phyloP scores from a whole-genome alignment of 768 basidiomycete species.

The Pulveroboletus frians region DNA sequence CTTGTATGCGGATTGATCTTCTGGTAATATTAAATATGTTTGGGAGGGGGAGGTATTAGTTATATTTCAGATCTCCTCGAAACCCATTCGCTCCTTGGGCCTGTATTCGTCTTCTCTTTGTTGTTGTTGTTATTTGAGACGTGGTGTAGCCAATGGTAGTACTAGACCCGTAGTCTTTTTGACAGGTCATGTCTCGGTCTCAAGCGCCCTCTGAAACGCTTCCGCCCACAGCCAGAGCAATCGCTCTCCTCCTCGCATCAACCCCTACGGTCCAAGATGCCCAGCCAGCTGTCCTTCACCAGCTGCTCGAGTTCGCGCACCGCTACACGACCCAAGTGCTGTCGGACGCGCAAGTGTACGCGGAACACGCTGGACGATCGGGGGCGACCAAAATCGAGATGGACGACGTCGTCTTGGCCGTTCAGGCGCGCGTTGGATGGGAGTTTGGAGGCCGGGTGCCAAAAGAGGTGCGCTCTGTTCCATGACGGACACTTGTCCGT shows the following conservation, averaged over 20 bases:
- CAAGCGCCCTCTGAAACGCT: conserved; percentile 51
- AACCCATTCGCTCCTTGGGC: conserved; percentile 14
- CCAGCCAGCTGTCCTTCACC: conserved; percentile 81
- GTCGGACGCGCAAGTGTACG: conserved; percentile 81
- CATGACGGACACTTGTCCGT: too few relatives aligned
- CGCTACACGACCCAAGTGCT: conserved; percentile 79
- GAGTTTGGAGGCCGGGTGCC: conserved; percentile 86
- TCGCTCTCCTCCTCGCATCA: conserved; percentile 77
- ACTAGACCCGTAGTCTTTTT: neutral
- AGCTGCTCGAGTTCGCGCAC: conserved; percentile 82
- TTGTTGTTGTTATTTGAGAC: conserved; percentile 4
- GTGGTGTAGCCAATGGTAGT: neutral
- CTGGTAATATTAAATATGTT: conserved; percentile 5
- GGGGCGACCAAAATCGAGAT: conserved; percentile 65
- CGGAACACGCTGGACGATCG: conserved; percentile 75
- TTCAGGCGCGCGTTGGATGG: conserved; percentile 89
- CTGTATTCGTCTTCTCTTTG: conserved; percentile 4
- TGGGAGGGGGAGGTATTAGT: conserved; percentile 8
- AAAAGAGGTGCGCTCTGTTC: conserved; percentile 62
- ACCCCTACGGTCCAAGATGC: conserved; percentile 82
- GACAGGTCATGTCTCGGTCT: conserved; percentile 36
- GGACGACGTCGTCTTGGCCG: conserved; percentile 76
- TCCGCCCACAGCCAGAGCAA: conserved; percentile 80
- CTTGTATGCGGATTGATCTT: conserved; percentile 64
- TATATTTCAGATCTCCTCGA: conserved; percentile 29